Base-by-base conservation (phyloP, 2,329 filamentous ascomycete genomes). In the Ascochyta viciae-villosae region DNA sequence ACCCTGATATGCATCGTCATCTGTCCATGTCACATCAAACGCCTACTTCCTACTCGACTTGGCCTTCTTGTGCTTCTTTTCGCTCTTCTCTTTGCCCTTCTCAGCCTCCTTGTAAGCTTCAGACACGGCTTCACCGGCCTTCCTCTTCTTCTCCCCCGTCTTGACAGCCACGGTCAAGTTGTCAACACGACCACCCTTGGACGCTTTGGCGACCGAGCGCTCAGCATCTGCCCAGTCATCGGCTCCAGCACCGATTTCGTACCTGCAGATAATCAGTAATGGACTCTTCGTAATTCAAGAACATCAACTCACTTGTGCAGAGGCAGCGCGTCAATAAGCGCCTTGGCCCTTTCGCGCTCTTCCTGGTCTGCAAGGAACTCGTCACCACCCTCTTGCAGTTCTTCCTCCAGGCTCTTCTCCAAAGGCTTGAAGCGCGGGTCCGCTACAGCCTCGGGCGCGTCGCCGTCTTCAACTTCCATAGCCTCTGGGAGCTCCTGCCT, bases 291-390 rank as follows among this genome's bases (percentile, higher is more conserved):
- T 16, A 16, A 3, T 35, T 9, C 5, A 16, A 16, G 8, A 16
- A 16, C 8, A 7, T n/a, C 33, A 35, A 53, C 88, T 84, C 83
- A 94, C 86, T 90, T 88, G 69, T 96, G 92, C 48, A 98, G 82
- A 40, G 94, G 93, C 59, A 98, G 80, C 60, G 92, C 89, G 80
- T 97, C 91, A 69, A 98, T 96, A 63, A 98, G 81, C 64, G 91
- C 90, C 67, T 89, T 87, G 76, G 96, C 91, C 77, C 94, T 91
- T 75, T 90, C 87, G 64, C 85, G 86, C 68, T 96, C 80, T 23
- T 68, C 64, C 23, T 53, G 44, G 56, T 86, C 87, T 43, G 81
- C 82, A 58, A 92, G 77, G 24, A 90, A 87, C 74, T 95, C 89
- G 58, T 94, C 87, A 1, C 89, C 92, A 15, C 88, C 93, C 71